Evolutionary conservation across 2,329 filamentous ascomycete species (phyloP), one percentile per base, ranked within the genome.

Genomic region (Exophiala xenobiotica): DNA sequence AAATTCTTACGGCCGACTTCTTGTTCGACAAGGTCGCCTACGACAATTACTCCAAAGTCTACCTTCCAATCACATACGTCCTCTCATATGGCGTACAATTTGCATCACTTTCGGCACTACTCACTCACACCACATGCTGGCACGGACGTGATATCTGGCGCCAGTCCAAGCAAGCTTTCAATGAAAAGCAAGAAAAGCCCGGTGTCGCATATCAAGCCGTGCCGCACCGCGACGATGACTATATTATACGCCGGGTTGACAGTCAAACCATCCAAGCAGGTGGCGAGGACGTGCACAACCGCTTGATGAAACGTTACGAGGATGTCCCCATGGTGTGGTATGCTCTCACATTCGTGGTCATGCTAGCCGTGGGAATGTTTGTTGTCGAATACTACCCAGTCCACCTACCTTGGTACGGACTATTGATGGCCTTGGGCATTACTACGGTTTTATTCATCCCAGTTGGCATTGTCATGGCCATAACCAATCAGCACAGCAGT

Each of bases 381-480:
- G 79, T 92, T 8, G 88, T 92, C 22, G 88, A 93, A 72, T 90
- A 91, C 81, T 88, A 73, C 73, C 88, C 88, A 1, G 79, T 93
- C 39, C 85, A 91, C 64, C 75, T 95, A 1, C 90, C 90, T 0
- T 95, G 90, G 86, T 93, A 93, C 63, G 90, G 90, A 3, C 76
- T 95, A 2, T 74, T 95, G 12, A 78, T 95, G 4, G 87, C 90
- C 1, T 77, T 95, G 2, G 80, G 76, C 20, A 89, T 95, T 47
- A 90, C 88, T 54, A 83, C 85, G 16, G 69, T 92, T 48, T 86
- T 95, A 54, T 95, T 95, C 72, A 89, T 95, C 53, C 90, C 90
- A 8, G 92, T 93, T 58, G 90, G 90, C 54, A 93, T 95, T 65
- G 87, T 95, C 63, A 95, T 93, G 87, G 90, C 89, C 12, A 89